Evolutionary conservation across 2,329 filamentous ascomycete species (phyloP), one percentile per base, ranked within the genome.

Genomic region (Lachnellula willkommii): DNA sequence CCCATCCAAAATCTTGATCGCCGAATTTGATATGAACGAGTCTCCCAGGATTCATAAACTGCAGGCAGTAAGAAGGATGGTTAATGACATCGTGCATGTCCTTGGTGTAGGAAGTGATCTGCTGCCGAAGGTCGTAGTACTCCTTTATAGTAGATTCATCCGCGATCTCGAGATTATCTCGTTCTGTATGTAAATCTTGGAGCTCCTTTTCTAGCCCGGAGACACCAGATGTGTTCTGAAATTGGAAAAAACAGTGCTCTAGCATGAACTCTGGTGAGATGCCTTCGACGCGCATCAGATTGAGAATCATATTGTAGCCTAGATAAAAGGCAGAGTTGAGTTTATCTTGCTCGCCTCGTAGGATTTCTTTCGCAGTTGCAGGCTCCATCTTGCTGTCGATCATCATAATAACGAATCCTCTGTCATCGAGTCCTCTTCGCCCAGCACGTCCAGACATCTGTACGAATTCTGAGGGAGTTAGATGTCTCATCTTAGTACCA

Each of bases 401-500:
- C 93, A 99, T 97, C 90, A 99, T 97, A 71, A 99, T 97, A 64
- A 99, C 94, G 65, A 97, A 95, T 81, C 94, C 94, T 63, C 94
- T 88, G 60, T 96, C 92, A 75, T 99, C 94, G 53, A 99, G 87
- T 74, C 94, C 94, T 83, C 94, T 87, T 80, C 94, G 89, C 69
- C 94, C 94, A 57, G 94, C 94, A 73, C 94, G 89, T 59, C 94
- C 94, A 53, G 94, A 96, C 94, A 99, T 99, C 71, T 99, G 94
- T 52, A 99, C 90, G 72, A 97, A 99, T 68, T 99, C 94, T 11
- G 90, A 96, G 1, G 91, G 90, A 0, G 92, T 96, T 20, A 97
- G 81, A 73, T 92, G 95, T 61, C 93, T 83, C 65, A 84, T 82
- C 57, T 82, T 79, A 6, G 85, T 80, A 55, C 95, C 95, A 69